Conservation (phyloP, 164 flowering plant species). For the Vitis vinifera region ASM3070453v1 NC_081822.1:13558001-13558500, state of each 20-base stretch:
- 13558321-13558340: too few relatives aligned
- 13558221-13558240: neutral
- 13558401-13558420: too few relatives aligned
- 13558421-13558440: too few relatives aligned
- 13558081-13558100: slow-evolving; percentile 48
- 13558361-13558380: too few relatives aligned
- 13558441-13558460: too few relatives aligned
- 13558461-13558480: too few relatives aligned
- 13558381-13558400: too few relatives aligned
- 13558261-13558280: neutral
- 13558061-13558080: slow-evolving; percentile 59
- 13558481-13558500: too few relatives aligned
- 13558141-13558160: slow-evolving; percentile 36
- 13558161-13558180: slow-evolving; percentile 54
- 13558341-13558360: too few relatives aligned
- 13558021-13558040: slow-evolving; percentile 82
- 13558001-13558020: slow-evolving; percentile 75
- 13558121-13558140: slow-evolving; percentile 43
- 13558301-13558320: neutral
- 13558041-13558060: slow-evolving; percentile 70
- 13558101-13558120: slow-evolving; percentile 44
- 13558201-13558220: neutral
- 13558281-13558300: neutral
- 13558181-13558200: slow-evolving; percentile 37
- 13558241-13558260: neutral